Percentiles rank a stretch among this genome's conserved stretches.
phyloP scores from a whole-genome alignment of 768 basidiomycete species.

The Termitomyces bulborhizus region DNA sequence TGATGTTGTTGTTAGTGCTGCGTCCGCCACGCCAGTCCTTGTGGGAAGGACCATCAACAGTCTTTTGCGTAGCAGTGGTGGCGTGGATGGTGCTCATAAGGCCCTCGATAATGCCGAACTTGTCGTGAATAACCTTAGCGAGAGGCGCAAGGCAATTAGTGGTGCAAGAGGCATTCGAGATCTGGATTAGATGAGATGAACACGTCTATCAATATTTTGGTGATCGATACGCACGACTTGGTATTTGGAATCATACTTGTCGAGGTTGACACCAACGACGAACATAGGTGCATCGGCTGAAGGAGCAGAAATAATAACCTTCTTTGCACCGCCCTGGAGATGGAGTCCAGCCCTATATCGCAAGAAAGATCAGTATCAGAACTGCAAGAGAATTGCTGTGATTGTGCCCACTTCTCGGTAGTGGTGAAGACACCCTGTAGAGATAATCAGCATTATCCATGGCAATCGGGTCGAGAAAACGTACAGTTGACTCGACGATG shows the following conservation, averaged over 20 bases:
- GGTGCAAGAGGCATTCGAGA: slow-evolving; percentile 99
- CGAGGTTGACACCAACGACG: slow-evolving; percentile 93
- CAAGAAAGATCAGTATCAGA: slow-evolving; percentile 10
- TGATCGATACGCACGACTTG: slow-evolving; percentile 56
- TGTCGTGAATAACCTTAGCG: slow-evolving; percentile 97
- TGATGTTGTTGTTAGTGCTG: slow-evolving; percentile 96
- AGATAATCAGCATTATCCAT: not conserved
- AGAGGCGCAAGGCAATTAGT: slow-evolving; percentile 99
- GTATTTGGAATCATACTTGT: slow-evolving; percentile 83
- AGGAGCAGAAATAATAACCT: slow-evolving; percentile 98
- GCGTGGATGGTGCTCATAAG: slow-evolving; percentile 99
- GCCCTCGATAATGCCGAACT: slow-evolving; percentile 92
- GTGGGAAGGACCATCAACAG: slow-evolving; percentile 88
- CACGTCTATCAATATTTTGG: not conserved
- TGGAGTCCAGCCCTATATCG: slow-evolving; percentile 73
- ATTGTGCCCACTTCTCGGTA: slow-evolving; percentile 61
- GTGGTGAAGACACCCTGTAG: slow-evolving; percentile 96
- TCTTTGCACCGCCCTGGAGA: slow-evolving; percentile 98
- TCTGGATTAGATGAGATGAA: slow-evolving; percentile 30
- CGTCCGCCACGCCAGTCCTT: slow-evolving; percentile 99
- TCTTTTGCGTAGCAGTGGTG: slow-evolving; percentile 94
- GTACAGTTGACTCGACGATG: slow-evolving; percentile 91
- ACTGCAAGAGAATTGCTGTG: not conserved
- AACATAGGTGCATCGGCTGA: slow-evolving; percentile 97
- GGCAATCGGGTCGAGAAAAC: slow-evolving; percentile 16